These are phyloP conservation scores for Pseudophaeomoniella oleicola DNA, from an alignment of 2,329 filamentous ascomycete genomes.

Conservation along the genomic window DNA sequence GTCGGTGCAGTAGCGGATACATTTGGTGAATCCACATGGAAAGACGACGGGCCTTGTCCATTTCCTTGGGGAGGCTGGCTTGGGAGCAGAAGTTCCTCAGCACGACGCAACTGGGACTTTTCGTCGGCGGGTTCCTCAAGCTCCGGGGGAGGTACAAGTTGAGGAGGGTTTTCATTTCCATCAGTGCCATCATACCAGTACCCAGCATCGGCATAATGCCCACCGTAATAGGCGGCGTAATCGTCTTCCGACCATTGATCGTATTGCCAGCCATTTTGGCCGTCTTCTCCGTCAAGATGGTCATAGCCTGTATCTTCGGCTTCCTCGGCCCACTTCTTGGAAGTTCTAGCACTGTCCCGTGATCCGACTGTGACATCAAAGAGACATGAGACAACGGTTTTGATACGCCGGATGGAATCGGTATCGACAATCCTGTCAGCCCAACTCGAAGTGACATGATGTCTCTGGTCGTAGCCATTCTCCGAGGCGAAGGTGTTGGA, in stretches of 20 bases:
- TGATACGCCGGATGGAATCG: constrained; percentile 69
- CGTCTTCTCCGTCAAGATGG: not conserved
- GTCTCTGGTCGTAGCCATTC: constrained; percentile 17
- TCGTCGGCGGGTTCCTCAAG: constrained; percentile 56
- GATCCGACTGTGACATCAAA: constrained; percentile 85
- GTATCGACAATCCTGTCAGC: constrained; percentile 67
- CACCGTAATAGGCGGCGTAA: constrained; percentile 1
- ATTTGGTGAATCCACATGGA: constrained; percentile 3
- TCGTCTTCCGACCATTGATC: constrained; percentile 4
- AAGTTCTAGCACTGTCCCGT: constrained; percentile 49
- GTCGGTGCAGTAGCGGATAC: not conserved
- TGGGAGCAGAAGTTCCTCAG: constrained; percentile 66
- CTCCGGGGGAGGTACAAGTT: constrained; percentile 26
- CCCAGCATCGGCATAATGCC: not conserved
- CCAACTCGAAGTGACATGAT: constrained; percentile 23
- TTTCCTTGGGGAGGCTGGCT: constrained; percentile 52
- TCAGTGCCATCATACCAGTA: constrained; percentile 3
- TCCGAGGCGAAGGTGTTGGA: constrained; percentile 27
- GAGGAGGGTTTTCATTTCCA: constrained; percentile 9
- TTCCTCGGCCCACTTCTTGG: constrained; percentile 3
- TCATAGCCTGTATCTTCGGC: constrained; percentile 3
- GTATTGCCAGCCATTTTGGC: not conserved
- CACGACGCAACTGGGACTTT: constrained; percentile 64
- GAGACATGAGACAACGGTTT: constrained; percentile 74
- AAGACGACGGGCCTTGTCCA: constrained; percentile 12